Evolutionary conservation across 192 early-diverging fungal genomes (phyloP).

Genomic region (Phlyctochytrium bullatum): DNA sequence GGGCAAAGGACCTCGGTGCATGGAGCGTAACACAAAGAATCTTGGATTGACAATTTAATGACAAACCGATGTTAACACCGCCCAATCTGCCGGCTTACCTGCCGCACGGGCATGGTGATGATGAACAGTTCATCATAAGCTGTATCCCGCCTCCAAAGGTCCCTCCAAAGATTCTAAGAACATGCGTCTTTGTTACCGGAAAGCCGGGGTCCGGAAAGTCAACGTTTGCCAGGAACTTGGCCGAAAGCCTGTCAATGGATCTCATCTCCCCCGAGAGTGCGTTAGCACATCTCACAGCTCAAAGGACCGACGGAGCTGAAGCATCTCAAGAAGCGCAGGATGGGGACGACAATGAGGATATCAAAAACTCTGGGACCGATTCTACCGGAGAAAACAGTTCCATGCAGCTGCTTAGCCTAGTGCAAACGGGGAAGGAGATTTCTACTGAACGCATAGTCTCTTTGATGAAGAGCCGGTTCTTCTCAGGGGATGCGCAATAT

Average conservation of each 20-base stretch:
- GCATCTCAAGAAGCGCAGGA: not conserved
- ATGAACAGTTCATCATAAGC: constrained; percentile 13
- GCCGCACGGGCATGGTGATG: not conserved
- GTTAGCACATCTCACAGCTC: not conserved
- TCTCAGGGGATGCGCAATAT: constrained; percentile 25
- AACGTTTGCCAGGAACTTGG: constrained; percentile 36
- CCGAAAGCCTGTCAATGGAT: constrained; percentile 17
- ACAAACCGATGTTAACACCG: constrained; percentile 24
- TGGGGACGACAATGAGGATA: not conserved
- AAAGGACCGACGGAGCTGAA: not conserved
- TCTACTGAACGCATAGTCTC: constrained; percentile 17
- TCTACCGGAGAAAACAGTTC: not conserved
- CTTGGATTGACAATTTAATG: too few relatives aligned
- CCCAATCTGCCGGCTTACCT: constrained; percentile 27
- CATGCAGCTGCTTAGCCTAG: not conserved
- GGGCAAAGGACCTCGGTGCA: too few relatives aligned
- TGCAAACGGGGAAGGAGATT: constrained; percentile 20
- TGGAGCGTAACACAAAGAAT: too few relatives aligned
- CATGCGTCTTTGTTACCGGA: constrained; percentile 43
- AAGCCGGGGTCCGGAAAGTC: constrained; percentile 43
- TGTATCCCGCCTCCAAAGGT: constrained; percentile 19
- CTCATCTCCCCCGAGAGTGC: constrained; percentile 30
- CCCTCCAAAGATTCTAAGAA: constrained; percentile 7
- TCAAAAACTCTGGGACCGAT: not conserved
- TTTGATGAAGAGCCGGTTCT: constrained; percentile 10